A percentile compares a stretch with the other conserved stretches of the same genome.
Conservation (phyloP, 805 yeast genomes). For the Myxozyma udenii region DNA sequence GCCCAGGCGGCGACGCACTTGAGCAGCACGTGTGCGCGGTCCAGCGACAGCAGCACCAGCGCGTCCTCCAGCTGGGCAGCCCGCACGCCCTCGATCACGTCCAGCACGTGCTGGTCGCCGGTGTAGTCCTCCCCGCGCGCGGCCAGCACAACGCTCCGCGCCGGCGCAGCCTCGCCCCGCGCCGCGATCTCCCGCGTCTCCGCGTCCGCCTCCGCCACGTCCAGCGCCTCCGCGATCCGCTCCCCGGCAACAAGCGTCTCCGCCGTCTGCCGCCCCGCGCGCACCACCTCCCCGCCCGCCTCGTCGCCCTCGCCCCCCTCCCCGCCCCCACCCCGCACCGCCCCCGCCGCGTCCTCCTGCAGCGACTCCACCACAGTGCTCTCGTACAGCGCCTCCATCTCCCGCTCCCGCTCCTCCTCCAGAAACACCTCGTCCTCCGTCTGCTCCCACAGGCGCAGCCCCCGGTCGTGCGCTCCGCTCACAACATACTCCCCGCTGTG, state of each 20-base stretch:
- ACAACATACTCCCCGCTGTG: conserved; percentile 63
- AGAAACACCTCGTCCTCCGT: conserved; percentile 93
- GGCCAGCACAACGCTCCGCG: conserved; percentile 64
- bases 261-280: conserved; percentile 60
- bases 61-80: conserved; percentile 92
- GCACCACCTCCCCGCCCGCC: conserved; percentile 49
- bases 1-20: conserved; percentile 77
- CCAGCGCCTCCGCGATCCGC: conserved; percentile 85
- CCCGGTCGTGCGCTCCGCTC: conserved; percentile 88
- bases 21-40: conserved; percentile 68
- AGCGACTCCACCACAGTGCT: conserved; percentile 68
- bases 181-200: conserved; percentile 45
- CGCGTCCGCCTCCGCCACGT: conserved; percentile 70
- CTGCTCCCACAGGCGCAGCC: conserved; percentile 88
- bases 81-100: conserved; percentile 63
- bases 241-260: conserved; percentile 96
- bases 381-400: conserved; percentile 88
- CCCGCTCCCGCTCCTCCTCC: conserved; percentile 95
- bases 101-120: conserved; percentile 78
- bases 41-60: conserved; percentile 82
- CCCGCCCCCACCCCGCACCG: conserved; percentile 39
- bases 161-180: conserved; percentile 48
- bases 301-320: conserved; percentile 40
- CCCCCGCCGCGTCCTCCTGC: conserved; percentile 48
- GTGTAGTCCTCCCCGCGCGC: conserved; percentile 56